Evolutionary conservation across 75 land plant genomes (phyloP).

Genomic region (Pinus albicaulis): DNA sequence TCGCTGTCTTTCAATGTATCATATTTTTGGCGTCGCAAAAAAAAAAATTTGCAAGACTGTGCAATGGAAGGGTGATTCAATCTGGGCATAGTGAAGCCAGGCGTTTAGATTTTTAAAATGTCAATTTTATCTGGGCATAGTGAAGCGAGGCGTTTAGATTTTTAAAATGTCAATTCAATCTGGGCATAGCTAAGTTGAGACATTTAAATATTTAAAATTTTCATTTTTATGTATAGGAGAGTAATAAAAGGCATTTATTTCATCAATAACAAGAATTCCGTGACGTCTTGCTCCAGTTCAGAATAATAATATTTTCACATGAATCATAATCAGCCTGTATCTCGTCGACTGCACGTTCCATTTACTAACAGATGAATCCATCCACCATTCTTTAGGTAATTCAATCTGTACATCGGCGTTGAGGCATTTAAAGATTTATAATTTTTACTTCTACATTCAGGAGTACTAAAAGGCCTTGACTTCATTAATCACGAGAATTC

Average conservation of each 20-base stretch:
- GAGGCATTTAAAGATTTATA: not conserved
- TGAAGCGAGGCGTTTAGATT: too few relatives aligned
- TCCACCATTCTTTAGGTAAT: not conserved
- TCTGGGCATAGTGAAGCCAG: too few relatives aligned
- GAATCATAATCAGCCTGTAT: not conserved
- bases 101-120: too few relatives aligned
- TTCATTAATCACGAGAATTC: not conserved
- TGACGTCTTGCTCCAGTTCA: not conserved
- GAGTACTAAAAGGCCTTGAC: not conserved
- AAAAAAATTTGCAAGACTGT: too few relatives aligned
- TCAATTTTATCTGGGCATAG: too few relatives aligned
- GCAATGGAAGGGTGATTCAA: too few relatives aligned
- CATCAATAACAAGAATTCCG: not conserved
- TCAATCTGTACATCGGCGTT: too few relatives aligned
- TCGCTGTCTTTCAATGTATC: too few relatives aligned
- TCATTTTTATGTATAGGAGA: not conserved
- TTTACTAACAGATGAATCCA: not conserved
- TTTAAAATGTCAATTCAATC: too few relatives aligned
- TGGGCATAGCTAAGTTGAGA: too few relatives aligned
- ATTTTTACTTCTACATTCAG: not conserved
- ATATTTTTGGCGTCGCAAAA: too few relatives aligned
- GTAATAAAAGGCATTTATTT: not conserved
- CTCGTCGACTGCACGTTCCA: not conserved
- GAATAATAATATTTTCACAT: not conserved
- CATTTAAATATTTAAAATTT: not conserved